Evolutionary conservation across 768 basidiomycete species (phyloP), one percentile per base, ranked within the genome.

Genomic region (Mycena vitilis): DNA sequence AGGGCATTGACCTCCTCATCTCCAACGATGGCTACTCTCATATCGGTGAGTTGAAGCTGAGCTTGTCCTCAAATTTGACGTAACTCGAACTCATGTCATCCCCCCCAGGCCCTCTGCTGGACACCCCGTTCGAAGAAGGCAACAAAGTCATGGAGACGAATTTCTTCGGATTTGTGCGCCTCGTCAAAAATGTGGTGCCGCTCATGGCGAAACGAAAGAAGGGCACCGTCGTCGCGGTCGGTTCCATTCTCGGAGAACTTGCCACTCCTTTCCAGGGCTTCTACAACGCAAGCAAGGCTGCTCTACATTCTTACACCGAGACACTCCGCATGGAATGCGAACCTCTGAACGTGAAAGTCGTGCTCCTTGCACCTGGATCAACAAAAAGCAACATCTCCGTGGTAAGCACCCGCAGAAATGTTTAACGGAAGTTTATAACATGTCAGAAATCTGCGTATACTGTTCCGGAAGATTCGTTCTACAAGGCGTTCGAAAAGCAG

Each of bases 1-100:
- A 85, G 0, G 78, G 75, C 42, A 84, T 89, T 34, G 88, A 88
- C 59, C 73, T 89, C 2, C 69, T 87, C 4, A 82, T 88, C 45
- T 87, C 88, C 66, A 88, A 88, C 60, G 88, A 87, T 0, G 87
- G 86, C 16, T 75, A 75, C 13, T 10, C 71, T 0, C 73, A 75
- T 12, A 75, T 80, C 23, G 80, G 85, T 82, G 65, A 54, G 9
- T 16, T 4, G 10, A 2, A 3, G 9, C 10, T 4, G 10, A 2
- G 2, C 36, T 48, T 47, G 45, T 37, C 5, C 45, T 10, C 34
- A 4, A 13, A 22, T 34, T 45, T 16, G 15, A 13, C 16, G 6
- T 15, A 18, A 45, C 7, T 45, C 3, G 3, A 30, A 45, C 16
- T 45, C n/a, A 18, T 48, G 9, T 48, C 23, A 36, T 23, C n/a